Base-by-base conservation (phyloP, 2,329 filamentous ascomycete species). In the Cladosporium sphaerospermum region DNA sequence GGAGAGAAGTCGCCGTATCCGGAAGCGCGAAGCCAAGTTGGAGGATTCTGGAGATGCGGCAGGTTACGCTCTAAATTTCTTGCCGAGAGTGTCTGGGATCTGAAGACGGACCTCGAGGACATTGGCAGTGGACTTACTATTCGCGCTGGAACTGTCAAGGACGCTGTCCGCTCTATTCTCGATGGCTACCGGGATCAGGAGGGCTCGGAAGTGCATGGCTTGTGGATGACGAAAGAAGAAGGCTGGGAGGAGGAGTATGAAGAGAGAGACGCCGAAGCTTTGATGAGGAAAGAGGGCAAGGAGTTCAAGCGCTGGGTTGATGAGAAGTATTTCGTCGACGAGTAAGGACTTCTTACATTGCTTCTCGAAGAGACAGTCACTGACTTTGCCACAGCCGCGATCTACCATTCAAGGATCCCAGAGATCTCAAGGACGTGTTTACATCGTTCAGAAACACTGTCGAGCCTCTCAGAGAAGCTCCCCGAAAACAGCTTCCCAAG, bases 301-400 rank as follows among this genome's bases (percentile, higher is more conserved):
- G 75, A 81, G 1, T 88, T 89, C 65, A 79, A 80, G 64, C 54
- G 83, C 1, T 90, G 83, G 81, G 68, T 70, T 0, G 87, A 92
- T 61, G 87, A 90, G 67, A 92, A 91, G 65, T 91, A 88, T 60
- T 84, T 84, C 55, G 76, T 91, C 47, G 84, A 91, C 62, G 86
- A 91, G 88, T 91, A 73, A 70, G 85, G 79, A 19, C 14, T 11
- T 32, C 13, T 9, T 23, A 18, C 23, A 34, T 6, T 16, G 9
- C 9, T 18, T 3, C 16, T 18, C 3, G 16, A 18, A 18, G 16
- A 18, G 9, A 13, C 11, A 34, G 19, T 39, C 37, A 33, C 48
- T 18, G 31, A 2, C 7, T 53, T 13, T 36, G 5, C 18, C 14
- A 18, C 51, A 90, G 86, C 60, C 82, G 82, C 18, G 86, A 92